These are phyloP conservation scores for Umbellularia californica DNA, from an alignment of 164 flowering plant genomes.

Conservation along the genomic window DNA sequence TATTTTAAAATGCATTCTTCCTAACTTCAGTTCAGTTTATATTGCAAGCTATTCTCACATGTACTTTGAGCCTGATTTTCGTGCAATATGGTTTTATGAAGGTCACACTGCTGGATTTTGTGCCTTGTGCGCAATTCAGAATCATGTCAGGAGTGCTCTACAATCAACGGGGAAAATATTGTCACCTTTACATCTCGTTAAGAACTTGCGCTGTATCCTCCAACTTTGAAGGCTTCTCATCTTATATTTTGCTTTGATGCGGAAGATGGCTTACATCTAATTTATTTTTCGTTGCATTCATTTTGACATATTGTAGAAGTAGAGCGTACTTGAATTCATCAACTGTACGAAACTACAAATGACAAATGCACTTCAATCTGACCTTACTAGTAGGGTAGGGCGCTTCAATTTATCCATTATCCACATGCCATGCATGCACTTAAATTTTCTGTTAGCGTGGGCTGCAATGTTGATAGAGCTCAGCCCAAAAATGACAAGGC, in stretches of 20 bases:
- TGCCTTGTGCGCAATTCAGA: conserved; percentile 95
- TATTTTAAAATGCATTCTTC: too few relatives aligned
- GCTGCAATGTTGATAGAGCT: neutral
- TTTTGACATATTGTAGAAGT: neutral
- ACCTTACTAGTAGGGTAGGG: neutral
- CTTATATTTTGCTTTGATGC: neutral
- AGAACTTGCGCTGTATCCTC: conserved; percentile 93
- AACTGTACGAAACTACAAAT: too few relatives aligned
- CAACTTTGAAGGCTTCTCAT: neutral
- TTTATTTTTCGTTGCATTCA: neutral
- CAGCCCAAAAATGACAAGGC: neutral
- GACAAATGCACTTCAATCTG: too few relatives aligned
- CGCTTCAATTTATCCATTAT: neutral
- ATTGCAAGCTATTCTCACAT: neutral
- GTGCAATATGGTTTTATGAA: conserved; percentile 26
- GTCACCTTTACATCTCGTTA: conserved; percentile 83
- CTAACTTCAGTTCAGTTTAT: too few relatives aligned
- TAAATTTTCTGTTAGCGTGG: too few relatives aligned
- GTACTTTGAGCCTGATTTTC: conserved; percentile 2
- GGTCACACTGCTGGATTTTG: conserved; percentile 92
- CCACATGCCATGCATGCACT: neutral
- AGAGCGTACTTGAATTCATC: neutral
- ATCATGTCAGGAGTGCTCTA: conserved; percentile 86
- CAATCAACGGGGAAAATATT: conserved; percentile 80
- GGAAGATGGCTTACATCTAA: neutral